phyloP scores from a whole-genome alignment of 495 filamentous ascomycete species.

The Aspergillus kassunensis region DNA sequence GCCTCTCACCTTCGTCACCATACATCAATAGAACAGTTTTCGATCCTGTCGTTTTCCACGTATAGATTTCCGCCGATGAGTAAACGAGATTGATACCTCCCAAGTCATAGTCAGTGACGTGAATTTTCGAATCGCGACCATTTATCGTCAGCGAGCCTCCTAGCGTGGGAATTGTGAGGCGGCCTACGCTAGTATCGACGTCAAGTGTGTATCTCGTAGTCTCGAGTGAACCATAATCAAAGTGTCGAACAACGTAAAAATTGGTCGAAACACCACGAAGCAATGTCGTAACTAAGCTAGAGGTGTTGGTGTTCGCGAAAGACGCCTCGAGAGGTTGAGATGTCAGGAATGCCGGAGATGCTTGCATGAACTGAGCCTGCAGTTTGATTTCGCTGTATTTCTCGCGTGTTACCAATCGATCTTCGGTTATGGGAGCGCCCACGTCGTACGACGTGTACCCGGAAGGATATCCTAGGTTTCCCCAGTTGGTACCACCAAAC shows the following conservation, averaged over 20 bases:
- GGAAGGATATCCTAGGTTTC: constrained; percentile 42
- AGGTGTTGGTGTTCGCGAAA: constrained; percentile 37
- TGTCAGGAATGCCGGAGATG: constrained; percentile 58
- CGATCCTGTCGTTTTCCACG: constrained; percentile 46
- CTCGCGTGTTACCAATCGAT: constrained; percentile 55
- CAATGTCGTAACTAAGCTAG: constrained; percentile 39
- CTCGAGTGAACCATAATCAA: constrained; percentile 24
- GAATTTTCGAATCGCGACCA: constrained; percentile 66
- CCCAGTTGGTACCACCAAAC: constrained; percentile 58
- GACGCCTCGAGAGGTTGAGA: no score
- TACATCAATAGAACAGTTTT: constrained; percentile 61
- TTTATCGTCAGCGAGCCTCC: constrained; percentile 55
- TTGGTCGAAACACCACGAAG: constrained; percentile 48
- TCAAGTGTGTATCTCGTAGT: constrained; percentile 53
- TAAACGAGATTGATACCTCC: constrained; percentile 56
- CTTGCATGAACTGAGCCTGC: constrained; percentile 62
- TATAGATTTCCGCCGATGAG: constrained; percentile 59
- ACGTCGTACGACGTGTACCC: constrained; percentile 52
- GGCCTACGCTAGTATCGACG: constrained; percentile 52
- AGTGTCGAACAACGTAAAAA: constrained; percentile 41
- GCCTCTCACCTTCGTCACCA: constrained; percentile 56
- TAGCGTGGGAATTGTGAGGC: constrained; percentile 54
- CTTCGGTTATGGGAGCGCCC: constrained; percentile 54
- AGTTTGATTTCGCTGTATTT: constrained; percentile 73
- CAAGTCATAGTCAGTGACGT: constrained; percentile 66